A percentile compares a stretch with the other conserved stretches of the same genome.
Conservation (phyloP, 169 alveolate species). For the Haemoproteus tartakovskyi region DNA sequence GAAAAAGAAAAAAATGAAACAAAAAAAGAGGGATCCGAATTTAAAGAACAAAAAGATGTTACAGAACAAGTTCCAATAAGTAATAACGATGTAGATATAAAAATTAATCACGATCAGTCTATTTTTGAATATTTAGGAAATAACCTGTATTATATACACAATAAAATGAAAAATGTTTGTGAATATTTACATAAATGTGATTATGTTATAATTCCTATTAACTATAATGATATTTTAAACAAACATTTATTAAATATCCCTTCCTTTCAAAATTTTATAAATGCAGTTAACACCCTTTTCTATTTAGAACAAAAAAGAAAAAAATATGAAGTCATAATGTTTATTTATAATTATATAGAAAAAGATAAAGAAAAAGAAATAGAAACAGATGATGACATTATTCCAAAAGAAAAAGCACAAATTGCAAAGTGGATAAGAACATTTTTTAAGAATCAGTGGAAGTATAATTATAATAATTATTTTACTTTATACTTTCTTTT, state of each 20-base stretch:
- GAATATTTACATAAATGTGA: slow-evolving; percentile 10
- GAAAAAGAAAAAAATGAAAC: background rate
- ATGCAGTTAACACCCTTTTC: slow-evolving; percentile 3
- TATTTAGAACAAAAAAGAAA: background rate
- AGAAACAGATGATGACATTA: background rate
- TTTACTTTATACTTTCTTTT: slow-evolving; percentile 13
- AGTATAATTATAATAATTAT: slow-evolving; percentile 3
- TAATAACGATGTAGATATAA: too few relatives aligned
- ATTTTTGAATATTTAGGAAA: slow-evolving; percentile 29
- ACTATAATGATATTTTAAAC: slow-evolving; percentile 45
- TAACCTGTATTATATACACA: slow-evolving; percentile 8
- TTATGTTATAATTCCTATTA: slow-evolving; percentile 13
- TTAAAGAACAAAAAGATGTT: too few relatives aligned
- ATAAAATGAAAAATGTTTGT: background rate
- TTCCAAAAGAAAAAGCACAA: slow-evolving; percentile 6
- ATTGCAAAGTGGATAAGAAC: background rate
- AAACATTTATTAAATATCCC: slow-evolving; percentile 22
- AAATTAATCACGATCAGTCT: too few relatives aligned
- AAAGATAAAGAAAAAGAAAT: background rate
- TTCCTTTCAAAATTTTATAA: slow-evolving; percentile 15
- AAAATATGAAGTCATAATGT: slow-evolving; percentile 13
- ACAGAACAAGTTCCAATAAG: too few relatives aligned
- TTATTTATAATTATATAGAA: slow-evolving; percentile 13
- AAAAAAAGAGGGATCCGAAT: too few relatives aligned
- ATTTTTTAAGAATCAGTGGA: slow-evolving; percentile 20